Percentiles rank a stretch among this genome's conserved stretches.
phyloP scores from a whole-genome alignment of 352 stramenopile species.

The Pythium phragmiticola region DNA sequence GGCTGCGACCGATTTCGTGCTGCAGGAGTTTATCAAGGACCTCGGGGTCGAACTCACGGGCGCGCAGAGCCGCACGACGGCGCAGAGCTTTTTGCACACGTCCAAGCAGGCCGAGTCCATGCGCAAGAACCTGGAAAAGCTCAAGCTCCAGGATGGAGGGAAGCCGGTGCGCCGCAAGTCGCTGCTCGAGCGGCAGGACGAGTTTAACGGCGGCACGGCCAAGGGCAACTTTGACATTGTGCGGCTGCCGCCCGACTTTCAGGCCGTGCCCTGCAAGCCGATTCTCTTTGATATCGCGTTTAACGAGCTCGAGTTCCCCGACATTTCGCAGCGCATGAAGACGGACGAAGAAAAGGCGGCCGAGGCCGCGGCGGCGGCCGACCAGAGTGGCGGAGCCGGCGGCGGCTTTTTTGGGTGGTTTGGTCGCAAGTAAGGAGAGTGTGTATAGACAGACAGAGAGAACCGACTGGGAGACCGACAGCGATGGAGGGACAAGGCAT shows the following conservation, averaged over 20 bases:
- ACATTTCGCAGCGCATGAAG: constrained; percentile 75
- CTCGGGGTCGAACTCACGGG: constrained; percentile 60
- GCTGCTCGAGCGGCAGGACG: constrained; percentile 55
- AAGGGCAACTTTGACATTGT: constrained; percentile 65
- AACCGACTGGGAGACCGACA: neutral
- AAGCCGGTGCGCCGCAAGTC: constrained; percentile 34
- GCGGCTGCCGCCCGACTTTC: constrained; percentile 61
- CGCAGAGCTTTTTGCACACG: constrained; percentile 66
- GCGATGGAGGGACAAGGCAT: neutral
- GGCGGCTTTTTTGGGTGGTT: constrained; percentile 80
- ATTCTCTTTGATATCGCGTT: constrained; percentile 84
- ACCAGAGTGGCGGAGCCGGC: constrained; percentile 27
- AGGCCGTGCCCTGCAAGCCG: constrained; percentile 68
- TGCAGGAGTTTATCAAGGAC: constrained; percentile 64
- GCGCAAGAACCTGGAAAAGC: constrained; percentile 62
- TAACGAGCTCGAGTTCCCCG: constrained; percentile 78
- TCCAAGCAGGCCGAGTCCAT: constrained; percentile 55
- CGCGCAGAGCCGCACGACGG: constrained; percentile 66
- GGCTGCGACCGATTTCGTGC: constrained; percentile 54
- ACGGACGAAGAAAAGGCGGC: constrained; percentile 69
- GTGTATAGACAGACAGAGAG: constrained; percentile 12
- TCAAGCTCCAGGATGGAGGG: constrained; percentile 39
- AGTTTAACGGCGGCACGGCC: constrained; percentile 46
- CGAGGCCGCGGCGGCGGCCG: constrained; percentile 35
- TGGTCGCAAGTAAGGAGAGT: constrained; percentile 46